Evolutionary conservation across 1,284 basidiomycete genomes (phyloP), one percentile per base, ranked within the genome.

Genomic region (Cryptococcus sp.): DNA sequence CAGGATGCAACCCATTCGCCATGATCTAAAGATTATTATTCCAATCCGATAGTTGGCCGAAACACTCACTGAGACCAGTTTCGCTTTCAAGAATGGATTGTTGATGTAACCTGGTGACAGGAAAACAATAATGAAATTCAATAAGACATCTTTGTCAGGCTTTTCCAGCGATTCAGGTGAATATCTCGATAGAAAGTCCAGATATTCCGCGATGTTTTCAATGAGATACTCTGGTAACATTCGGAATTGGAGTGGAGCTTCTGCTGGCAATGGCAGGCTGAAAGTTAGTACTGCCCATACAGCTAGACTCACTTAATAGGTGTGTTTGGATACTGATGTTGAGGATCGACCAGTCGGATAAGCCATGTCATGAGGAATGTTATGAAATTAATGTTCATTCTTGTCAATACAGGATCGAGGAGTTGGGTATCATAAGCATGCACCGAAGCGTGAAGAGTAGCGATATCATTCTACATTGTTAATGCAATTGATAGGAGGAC

Each of bases 71-170:
- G 95, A 91, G 61, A 97, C 91, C 46, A 98, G 86, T 77, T 98
- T 97, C n/a, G 92, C 86, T 76, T 97, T 98, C 64, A 98, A 76
- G 81, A 96, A 98, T 0, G 96, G 96, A 64, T 98, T 99, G 79
- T 96, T 97, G 80, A 99, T 93, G 73, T 95, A 98, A 84, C 89
- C 90, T 5, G 92, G 96, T 5, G 89, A 87, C 54, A 98, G 80
- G 82, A 98, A 98, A 0, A 90, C 92, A 62, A 98, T 81, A 41
- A 86, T 84, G 76, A 98, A 98, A 0, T 86, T 84, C 61, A 98
- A 80, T n/a, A 98, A 79, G 65, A 94, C 93, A 33, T 86, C 85
- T 78, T 90, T 88, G 55, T 91, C 90, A 0, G 88, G 81, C 46
- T 89, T 76, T 58, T 90, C 87, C 37, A 97, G 83, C 53, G 87